Base-by-base conservation (phyloP, 1,284 basidiomycete species). In the Ceratobasidium sp. region DNA sequence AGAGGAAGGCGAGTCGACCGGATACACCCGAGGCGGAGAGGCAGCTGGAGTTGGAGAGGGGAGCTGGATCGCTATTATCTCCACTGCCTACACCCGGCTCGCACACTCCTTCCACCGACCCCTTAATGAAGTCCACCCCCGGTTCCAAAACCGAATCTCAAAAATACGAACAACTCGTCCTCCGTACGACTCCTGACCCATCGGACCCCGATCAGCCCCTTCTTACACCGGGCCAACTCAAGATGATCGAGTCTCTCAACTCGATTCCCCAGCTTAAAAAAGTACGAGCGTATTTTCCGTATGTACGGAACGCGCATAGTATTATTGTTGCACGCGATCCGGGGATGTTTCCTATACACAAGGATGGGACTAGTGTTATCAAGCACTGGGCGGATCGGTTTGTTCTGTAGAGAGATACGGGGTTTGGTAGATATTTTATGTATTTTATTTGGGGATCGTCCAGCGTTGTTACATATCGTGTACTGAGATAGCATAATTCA, bases 311-410 rank as follows among this genome's bases (percentile, higher is more conserved):
- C 82, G 84, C 92, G 40, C 93, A 94, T 84, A 91, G 87, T 12
- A 86, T 89, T 77, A 92, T 94, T 80, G 86, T 95, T 7, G 90
- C 88, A 82, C 86, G 93, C 67, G 92, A 94, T 80, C 83, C 90
- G 73, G 86, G 90, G 82, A 83, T 86, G 56, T 93, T 92, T 81
- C 85, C 88, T 80, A 81, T 84, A 20, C 91, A 93, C 81, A 84
- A 86, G 66, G 82, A 85, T 28, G 93, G 93, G 13, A 88, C 90
- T 82, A 89, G 89, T 52, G 88, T 94, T 3, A 73, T 94, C 52
- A 86, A 87, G 78, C 92, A 94, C 83, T 93, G 92, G 91, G 92
- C 91, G 28, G 88, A 90, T 79, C 86, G 88, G n/a, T 91, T 94
- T 71, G 83, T 87, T 42, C 76, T 89, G 38, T 87, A 57, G 54